Conservation (phyloP, 495 filamentous ascomycete species). For the Lophiostoma macrostomum region DNA sequence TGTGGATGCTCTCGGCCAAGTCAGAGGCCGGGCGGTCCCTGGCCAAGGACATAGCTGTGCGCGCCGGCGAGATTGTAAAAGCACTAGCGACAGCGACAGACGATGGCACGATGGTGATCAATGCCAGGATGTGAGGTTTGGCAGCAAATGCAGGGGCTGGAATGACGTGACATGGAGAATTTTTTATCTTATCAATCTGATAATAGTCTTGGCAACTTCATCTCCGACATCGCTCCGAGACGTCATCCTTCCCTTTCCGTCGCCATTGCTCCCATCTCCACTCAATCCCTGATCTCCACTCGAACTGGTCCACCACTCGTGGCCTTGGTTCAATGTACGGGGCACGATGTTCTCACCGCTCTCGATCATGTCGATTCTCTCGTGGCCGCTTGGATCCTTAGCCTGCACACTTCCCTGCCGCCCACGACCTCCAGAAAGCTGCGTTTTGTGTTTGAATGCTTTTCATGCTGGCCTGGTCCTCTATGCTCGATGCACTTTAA, state of each 20-base stretch:
- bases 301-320: no score
- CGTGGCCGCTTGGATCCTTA: not conserved
- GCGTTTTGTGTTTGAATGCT: no score
- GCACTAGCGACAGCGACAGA: not conserved
- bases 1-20: slow-evolving; percentile 27
- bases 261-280: no score
- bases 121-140: slow-evolving; percentile 22
- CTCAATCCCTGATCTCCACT: no score
- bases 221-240: slow-evolving; percentile 24
- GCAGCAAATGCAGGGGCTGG: not conserved
- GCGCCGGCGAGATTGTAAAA: slow-evolving; percentile 22
- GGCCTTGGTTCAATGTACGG: no score
- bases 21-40: slow-evolving; percentile 24
- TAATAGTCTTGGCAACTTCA: not conserved
- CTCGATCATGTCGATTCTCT: not conserved
- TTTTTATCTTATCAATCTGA: slow-evolving; percentile 20
- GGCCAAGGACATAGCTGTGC: slow-evolving; percentile 24
- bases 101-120: slow-evolving; percentile 3
- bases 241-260: not conserved
- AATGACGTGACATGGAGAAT: slow-evolving; percentile 5
- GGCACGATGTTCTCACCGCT: not conserved
- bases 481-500: slow-evolving; percentile 13
- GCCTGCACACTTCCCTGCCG: not conserved
- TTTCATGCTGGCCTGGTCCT: not conserved
- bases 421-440: no score